Evolutionary conservation across 2,329 filamentous ascomycete genomes (phyloP), one percentile per base, ranked within the genome.

Genomic region (Calycina marina): DNA sequence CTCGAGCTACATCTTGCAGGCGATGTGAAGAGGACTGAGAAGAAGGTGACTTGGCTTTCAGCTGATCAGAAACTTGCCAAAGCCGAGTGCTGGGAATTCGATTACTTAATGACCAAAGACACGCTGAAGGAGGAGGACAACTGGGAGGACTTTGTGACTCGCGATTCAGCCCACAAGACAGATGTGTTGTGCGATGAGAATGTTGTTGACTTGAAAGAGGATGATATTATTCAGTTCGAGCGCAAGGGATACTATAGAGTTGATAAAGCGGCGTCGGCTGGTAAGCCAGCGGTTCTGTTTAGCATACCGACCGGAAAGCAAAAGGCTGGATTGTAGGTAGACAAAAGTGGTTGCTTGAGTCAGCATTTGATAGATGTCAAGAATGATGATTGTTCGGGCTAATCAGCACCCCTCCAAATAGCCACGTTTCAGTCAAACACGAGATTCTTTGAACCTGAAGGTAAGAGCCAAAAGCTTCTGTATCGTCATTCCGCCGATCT

Each of bases 41-140:
- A 94, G 72, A 96, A 96, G 67, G 73, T 96, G 22, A 94, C 86
- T 47, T 96, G 88, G 88, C 63, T 96, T 29, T 77, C 83, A 2
- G 70, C 68, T 1, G 72, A 82, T 44, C 80, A 88, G 59, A 70
- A 79, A 37, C 68, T 93, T 1, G 66, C 93, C 10, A 74, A 77
- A 5, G 76, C 90, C 14, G 82, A 93, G 57, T 68, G 93, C 8
- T 88, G 86, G 59, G 85, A 94, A 46, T 96, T 94, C 54, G 88
- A 93, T 59, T 88, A 92, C 60, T 69, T 96, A 30, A 79, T 96
- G 52, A 92, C 79, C 38, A 96, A 94, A 67, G 88, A 96, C 54
- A 86, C 90, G 53, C 67, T 96, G 16, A 81, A 85, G 55, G 80
- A 90, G 54, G 79, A 90, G 2, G 88, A 94, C 49, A 69, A 77